Conservation (phyloP, 2,329 filamentous ascomycete species). For the Exophiala sp. region DNA sequence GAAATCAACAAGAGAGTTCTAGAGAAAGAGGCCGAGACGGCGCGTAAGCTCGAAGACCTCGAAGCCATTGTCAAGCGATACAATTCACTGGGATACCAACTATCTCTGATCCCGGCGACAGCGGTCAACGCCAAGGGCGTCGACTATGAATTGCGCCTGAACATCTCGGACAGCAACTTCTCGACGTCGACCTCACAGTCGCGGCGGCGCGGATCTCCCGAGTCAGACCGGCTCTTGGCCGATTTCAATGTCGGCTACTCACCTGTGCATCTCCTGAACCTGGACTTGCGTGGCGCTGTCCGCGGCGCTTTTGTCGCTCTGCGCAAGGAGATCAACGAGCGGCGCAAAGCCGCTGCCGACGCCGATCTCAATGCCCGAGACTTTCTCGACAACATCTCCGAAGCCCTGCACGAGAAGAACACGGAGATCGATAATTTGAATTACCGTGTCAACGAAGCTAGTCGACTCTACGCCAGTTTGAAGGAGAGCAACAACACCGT, state of each 20-base stretch:
- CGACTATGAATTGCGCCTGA: slow-evolving; percentile 78
- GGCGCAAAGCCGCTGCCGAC: slow-evolving; percentile 74
- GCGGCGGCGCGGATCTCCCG: slow-evolving; percentile 36
- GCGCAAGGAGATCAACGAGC: slow-evolving; percentile 86
- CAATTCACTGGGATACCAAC: slow-evolving; percentile 91
- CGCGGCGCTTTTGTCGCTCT: slow-evolving; percentile 72
- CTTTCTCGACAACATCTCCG: slow-evolving; percentile 86
- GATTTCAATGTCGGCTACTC: slow-evolving; percentile 83
- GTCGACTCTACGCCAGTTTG: slow-evolving; percentile 80
- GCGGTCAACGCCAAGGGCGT: slow-evolving; percentile 78
- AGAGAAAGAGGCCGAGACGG: slow-evolving; percentile 84
- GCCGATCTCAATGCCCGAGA: slow-evolving; percentile 93
- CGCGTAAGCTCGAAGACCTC: slow-evolving; percentile 80
- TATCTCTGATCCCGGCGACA: slow-evolving; percentile 77
- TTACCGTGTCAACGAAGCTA: slow-evolving; percentile 77
- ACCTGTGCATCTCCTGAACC: slow-evolving; percentile 77
- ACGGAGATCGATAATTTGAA: slow-evolving; percentile 87
- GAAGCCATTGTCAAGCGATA: slow-evolving; percentile 84
- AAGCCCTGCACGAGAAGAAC: slow-evolving; percentile 92
- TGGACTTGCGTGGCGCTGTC: slow-evolving; percentile 77
- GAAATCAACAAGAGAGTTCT: slow-evolving; percentile 76
- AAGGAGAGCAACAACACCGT: slow-evolving; percentile 83
- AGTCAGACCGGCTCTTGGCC: slow-evolving; percentile 71
- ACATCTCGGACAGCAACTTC: slow-evolving; percentile 51
- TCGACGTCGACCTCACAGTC: slow-evolving; percentile 13